phyloP scores from a whole-genome alignment of 495 filamentous ascomycete genomes.

The Aspergillus baeticus region DNA sequence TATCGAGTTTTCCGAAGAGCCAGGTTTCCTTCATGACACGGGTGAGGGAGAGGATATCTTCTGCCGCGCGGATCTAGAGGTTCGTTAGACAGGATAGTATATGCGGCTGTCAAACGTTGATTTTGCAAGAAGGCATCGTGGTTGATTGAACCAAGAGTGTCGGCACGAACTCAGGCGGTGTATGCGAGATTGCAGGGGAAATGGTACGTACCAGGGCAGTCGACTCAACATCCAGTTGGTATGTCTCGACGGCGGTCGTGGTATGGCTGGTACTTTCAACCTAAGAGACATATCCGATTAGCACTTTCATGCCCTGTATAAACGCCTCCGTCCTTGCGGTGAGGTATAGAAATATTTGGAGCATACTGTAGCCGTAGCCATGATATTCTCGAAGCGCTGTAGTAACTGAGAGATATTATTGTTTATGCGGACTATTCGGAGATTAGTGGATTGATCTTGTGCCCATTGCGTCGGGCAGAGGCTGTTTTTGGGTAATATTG shows the following conservation, averaged over 20 bases:
- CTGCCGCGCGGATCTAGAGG: slow-evolving; percentile 60
- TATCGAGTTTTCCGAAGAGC: slow-evolving; percentile 70
- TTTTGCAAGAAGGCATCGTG: too few relatives aligned
- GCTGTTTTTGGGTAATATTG: not conserved
- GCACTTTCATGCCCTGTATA: not conserved
- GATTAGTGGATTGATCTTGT: not conserved
- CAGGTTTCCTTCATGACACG: slow-evolving; percentile 71
- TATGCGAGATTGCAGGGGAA: not conserved
- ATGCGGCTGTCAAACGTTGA: too few relatives aligned
- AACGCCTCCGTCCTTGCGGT: not conserved
- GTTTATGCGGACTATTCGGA: slow-evolving; percentile 52
- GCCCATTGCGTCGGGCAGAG: not conserved
- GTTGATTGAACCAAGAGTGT: too few relatives aligned
- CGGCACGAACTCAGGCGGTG: not conserved
- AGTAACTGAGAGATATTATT: slow-evolving; percentile 55
- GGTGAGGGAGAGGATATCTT: slow-evolving; percentile 63
- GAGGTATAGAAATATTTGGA: not conserved
- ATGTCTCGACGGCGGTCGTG: slow-evolving; percentile 55
- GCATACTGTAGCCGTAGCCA: slow-evolving; percentile 55
- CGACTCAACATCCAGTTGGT: slow-evolving; percentile 63
- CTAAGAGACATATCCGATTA: slow-evolving; percentile 18
- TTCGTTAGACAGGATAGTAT: too few relatives aligned
- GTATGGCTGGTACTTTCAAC: slow-evolving; percentile 38
- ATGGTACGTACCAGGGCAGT: slow-evolving; percentile 55
- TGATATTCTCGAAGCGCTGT: slow-evolving; percentile 60